phyloP scores from a whole-genome alignment of 2,329 filamentous ascomycete genomes.

The Curvularia sp. region DNA sequence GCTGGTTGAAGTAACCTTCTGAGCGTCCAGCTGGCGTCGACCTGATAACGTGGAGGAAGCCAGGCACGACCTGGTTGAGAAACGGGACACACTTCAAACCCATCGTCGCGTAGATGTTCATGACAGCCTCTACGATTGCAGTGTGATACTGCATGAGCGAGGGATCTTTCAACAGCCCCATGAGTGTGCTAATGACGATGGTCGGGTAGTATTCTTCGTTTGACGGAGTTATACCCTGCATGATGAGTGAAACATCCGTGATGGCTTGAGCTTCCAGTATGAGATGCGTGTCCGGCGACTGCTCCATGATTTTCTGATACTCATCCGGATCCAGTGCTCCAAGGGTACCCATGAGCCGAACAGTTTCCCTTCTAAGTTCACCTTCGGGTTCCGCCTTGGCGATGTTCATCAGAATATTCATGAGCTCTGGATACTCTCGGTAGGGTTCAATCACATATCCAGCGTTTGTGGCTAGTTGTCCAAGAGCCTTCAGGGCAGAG shows the following conservation, averaged over 20 bases:
- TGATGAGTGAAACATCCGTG: slow-evolving; percentile 96
- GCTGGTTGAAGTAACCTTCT: slow-evolving; percentile 97
- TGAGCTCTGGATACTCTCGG: slow-evolving; percentile 89
- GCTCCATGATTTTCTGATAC: slow-evolving; percentile 92
- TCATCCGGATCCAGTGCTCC: slow-evolving; percentile 96
- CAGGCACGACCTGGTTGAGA: slow-evolving; percentile 90
- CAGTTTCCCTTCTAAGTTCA: slow-evolving; percentile 87
- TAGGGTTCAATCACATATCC: slow-evolving; percentile 98
- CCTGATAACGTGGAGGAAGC: slow-evolving; percentile 87
- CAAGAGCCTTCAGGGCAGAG: slow-evolving; percentile 86
- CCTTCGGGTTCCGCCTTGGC: slow-evolving; percentile 92
- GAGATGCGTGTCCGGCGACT: slow-evolving; percentile 80
- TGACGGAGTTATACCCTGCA: slow-evolving; percentile 94
- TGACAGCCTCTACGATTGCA: slow-evolving; percentile 93
- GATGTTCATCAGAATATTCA: slow-evolving; percentile 91
- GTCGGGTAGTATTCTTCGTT: slow-evolving; percentile 99
- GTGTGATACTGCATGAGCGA: slow-evolving; percentile 92
- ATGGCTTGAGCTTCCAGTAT: slow-evolving; percentile 71
- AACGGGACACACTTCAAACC: slow-evolving; percentile 96
- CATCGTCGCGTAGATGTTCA: slow-evolving; percentile 97
- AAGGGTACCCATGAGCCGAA: slow-evolving; percentile 94
- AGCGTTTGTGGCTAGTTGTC: slow-evolving; percentile 92
- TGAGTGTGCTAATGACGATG: slow-evolving; percentile 93
- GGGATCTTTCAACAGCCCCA: slow-evolving; percentile 89
- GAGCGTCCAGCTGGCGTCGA: slow-evolving; percentile 78